Evolutionary conservation across 2,329 filamentous ascomycete species (phyloP).

Genomic region (Trichoderma afroharzianum): DNA sequence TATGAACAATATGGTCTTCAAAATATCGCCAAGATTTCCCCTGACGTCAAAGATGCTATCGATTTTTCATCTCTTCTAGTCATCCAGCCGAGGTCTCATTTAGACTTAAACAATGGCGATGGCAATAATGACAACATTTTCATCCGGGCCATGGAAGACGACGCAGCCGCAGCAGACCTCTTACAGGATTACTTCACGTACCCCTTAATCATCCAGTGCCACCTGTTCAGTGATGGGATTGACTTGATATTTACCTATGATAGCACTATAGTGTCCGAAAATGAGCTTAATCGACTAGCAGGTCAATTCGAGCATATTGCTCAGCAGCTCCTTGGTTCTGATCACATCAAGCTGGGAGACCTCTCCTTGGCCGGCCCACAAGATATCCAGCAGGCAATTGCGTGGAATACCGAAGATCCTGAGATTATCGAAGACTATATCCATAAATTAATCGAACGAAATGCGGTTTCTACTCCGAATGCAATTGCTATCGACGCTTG

Average conservation of each 20-base stretch:
- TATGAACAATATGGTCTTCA: conserved; percentile 7
- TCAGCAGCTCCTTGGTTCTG: background rate
- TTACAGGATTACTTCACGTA: conserved; percentile 10
- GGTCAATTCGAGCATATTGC: conserved; percentile 5
- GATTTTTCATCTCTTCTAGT: conserved; percentile 1
- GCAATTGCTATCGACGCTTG: conserved; percentile 6
- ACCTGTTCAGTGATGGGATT: background rate
- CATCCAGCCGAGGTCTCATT: background rate
- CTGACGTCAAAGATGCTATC: background rate
- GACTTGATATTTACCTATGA: conserved; percentile 2
- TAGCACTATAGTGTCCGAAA: background rate
- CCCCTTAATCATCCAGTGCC: background rate
- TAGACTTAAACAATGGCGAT: background rate
- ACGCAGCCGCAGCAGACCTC: background rate
- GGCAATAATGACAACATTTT: background rate
- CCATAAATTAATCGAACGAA: conserved; percentile 26
- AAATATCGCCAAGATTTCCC: conserved; percentile 1
- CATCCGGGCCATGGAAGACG: background rate
- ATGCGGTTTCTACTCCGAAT: conserved; percentile 9
- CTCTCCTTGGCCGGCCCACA: background rate
- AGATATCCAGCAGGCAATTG: background rate
- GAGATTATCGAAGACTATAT: conserved; percentile 8
- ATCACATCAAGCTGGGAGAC: background rate
- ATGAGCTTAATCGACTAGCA: background rate
- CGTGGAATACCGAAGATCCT: background rate